Evolutionary conservation across 257 asterid genomes (phyloP).

Genomic region (Nicotiana undulata): DNA sequence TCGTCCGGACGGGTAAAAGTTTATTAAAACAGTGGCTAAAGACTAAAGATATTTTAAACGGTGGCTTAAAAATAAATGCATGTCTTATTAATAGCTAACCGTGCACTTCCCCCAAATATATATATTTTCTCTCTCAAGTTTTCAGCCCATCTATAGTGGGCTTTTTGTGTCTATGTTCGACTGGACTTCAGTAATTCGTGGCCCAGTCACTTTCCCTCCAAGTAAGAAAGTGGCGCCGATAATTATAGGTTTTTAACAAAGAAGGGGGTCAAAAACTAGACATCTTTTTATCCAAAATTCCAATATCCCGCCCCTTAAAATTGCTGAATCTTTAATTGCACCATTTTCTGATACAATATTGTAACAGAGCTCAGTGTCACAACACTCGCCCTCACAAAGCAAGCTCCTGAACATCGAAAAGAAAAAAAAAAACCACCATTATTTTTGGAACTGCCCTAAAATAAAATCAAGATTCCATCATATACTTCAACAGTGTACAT

Average conservation of each 20-base stretch:
- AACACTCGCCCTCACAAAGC: background rate
- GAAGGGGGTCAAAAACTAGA: background rate
- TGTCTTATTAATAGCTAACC: too few relatives aligned
- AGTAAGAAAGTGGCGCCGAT: background rate
- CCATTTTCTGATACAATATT: background rate
- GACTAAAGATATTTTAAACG: too few relatives aligned
- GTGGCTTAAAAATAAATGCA: too few relatives aligned
- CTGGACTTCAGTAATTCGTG: background rate
- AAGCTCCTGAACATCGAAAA: background rate
- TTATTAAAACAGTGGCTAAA: too few relatives aligned
- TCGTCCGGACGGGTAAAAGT: too few relatives aligned
- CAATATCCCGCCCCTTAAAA: slow-evolving; percentile 3
- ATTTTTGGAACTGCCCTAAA: background rate
- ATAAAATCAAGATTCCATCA: background rate
- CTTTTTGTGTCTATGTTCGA: background rate
- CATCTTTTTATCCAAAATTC: background rate
- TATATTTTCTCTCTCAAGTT: background rate
- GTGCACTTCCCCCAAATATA: too few relatives aligned
- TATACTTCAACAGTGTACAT: background rate
- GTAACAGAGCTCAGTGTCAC: background rate
- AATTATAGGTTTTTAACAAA: background rate
- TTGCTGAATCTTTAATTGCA: background rate
- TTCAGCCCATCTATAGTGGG: background rate
- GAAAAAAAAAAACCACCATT: background rate
- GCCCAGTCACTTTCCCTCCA: slow-evolving; percentile 1